These are phyloP conservation scores for Solanum medicagineum DNA, from an alignment of 257 asterid species.

Conservation along the genomic window DNA sequence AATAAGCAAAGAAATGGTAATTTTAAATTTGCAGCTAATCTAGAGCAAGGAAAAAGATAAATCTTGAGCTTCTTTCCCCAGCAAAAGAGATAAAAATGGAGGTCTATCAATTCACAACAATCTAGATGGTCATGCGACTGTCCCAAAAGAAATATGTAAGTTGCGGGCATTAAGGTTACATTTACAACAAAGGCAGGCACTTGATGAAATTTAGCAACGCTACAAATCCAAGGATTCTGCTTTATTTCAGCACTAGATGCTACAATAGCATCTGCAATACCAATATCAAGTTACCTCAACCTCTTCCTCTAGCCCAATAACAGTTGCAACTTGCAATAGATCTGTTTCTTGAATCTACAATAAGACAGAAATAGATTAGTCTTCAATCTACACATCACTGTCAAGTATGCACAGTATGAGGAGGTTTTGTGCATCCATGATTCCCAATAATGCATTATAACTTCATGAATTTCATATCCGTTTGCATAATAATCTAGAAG, in stretches of 20 bases:
- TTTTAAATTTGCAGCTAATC: neutral
- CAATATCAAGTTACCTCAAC: no score
- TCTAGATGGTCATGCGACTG: neutral
- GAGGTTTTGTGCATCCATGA: neutral
- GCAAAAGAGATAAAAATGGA: neutral
- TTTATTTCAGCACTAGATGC: no score
- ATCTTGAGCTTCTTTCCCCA: neutral
- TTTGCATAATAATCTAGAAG: neutral
- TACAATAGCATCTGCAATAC: no score
- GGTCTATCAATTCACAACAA: neutral
- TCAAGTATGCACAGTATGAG: neutral
- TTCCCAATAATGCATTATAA: neutral
- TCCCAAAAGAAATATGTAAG: neutral
- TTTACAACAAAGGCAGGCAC: constrained; percentile 75
- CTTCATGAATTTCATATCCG: neutral
- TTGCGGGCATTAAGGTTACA: constrained; percentile 28
- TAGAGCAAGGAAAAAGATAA: neutral
- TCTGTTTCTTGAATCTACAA: no score
- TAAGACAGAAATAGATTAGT: no score
- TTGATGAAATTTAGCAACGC: constrained; percentile 84
- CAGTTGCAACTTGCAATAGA: no score
- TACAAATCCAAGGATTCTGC: constrained; percentile 45
- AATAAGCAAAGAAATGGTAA: constrained; percentile 5
- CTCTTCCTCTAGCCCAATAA: no score
- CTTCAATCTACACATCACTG: neutral